Evolutionary conservation across 139 green algal species (phyloP), one percentile per base, ranked within the genome.

Genomic region (Desmodesmus armatus): DNA sequence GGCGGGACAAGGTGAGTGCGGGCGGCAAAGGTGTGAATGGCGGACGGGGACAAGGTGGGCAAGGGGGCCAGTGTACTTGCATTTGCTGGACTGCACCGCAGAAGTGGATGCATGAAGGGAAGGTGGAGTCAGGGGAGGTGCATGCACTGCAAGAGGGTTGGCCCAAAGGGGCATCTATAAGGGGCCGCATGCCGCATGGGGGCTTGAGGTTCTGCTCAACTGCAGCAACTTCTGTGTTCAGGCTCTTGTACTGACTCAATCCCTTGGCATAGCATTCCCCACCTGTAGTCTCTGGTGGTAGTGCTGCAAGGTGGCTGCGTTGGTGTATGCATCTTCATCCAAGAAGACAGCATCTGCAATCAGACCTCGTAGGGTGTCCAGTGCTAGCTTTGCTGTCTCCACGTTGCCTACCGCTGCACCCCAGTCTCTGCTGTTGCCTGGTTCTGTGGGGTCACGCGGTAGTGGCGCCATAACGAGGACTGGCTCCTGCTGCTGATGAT

Each of bases 301-400:
- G 2, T 89, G 55, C 11, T 88, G 85, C 27, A 92, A 78, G 0
- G 88, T 87, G 0, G 66, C 79, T 19, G 90, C 88, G 37, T 78
- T 88, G 11, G 70, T 90, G 86, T 93, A 95, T 2, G 91, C 91
- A 31, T 95, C 92, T 47, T 96, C 93, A 69, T 96, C 93, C 67
- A 96, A 47, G 72, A 90, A 96, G 0, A 96, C 91, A 4, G 93
- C 93, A 77, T 95, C 93, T 33, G 92, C 74, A 0, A 96, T 81
- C 17, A 95, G 83, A 0, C 65, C 43, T 4, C 86, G 80, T 11
- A 96, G 78, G 3, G 85, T 80, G 13, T 87, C 73, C 33, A 90
- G 23, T 1, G 88, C 86, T 35, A 92, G 76, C 72, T 85, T 84
- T 5, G 91, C 91, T 71, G 91, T 90, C 78, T 92, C 89, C 35